phyloP scores from a whole-genome alignment of 768 basidiomycete genomes.

The Lactifluus volemus region DNA sequence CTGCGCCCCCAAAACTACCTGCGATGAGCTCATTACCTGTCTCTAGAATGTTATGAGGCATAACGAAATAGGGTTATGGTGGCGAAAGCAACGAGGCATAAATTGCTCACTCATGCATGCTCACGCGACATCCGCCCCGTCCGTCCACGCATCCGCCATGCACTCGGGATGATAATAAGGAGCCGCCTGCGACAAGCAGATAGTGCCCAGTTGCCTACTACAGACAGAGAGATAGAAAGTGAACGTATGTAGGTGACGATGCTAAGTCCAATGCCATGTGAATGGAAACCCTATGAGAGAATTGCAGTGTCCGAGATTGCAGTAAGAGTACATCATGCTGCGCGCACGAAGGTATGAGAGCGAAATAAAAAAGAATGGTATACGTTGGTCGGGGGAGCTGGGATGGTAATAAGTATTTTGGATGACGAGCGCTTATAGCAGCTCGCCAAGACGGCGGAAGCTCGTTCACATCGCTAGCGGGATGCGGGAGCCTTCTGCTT shows the following conservation, averaged over 20 bases:
- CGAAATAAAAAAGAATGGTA: background rate
- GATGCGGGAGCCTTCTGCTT: background rate
- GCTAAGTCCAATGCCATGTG: slow-evolving; percentile 16
- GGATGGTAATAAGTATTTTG: background rate
- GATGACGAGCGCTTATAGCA: background rate
- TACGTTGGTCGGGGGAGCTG: background rate
- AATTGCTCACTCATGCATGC: no score
- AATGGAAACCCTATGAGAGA: slow-evolving; percentile 1
- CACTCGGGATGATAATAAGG: background rate
- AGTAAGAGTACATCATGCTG: slow-evolving; percentile 15
- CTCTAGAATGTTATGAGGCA: slow-evolving; percentile 25
- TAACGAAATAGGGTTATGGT: background rate
- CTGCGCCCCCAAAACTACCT: slow-evolving; percentile 87
- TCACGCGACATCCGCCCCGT: background rate
- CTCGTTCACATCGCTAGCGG: slow-evolving; percentile 1
- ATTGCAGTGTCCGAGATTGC: slow-evolving; percentile 13
- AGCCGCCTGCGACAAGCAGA: slow-evolving; percentile 14
- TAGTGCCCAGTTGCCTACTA: slow-evolving; percentile 15
- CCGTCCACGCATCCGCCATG: background rate
- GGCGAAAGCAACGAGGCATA: background rate
- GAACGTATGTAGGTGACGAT: slow-evolving; percentile 12
- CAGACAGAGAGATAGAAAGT: slow-evolving; percentile 16
- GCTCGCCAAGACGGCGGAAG: background rate
- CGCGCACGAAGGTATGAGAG: background rate
- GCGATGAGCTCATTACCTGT: slow-evolving; percentile 79